These are phyloP conservation scores for Physcia stellaris DNA, from an alignment of 495 filamentous ascomycete genomes.

Conservation along the genomic window DNA sequence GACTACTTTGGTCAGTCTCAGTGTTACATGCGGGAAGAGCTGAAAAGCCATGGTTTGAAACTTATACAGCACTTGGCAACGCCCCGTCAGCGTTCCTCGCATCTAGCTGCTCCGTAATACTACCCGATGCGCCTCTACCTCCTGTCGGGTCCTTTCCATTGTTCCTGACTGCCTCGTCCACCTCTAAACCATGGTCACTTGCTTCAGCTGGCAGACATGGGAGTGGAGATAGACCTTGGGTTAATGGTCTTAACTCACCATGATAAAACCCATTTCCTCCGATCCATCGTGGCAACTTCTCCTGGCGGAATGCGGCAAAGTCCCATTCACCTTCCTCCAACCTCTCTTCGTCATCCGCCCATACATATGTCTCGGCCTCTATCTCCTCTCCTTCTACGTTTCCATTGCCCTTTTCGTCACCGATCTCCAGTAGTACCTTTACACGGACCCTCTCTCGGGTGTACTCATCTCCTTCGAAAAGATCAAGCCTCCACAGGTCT, in stretches of 20 bases:
- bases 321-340: conserved; percentile 73
- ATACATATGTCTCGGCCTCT: conserved; percentile 69
- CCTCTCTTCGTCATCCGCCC: conserved; percentile 25
- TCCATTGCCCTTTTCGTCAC: conserved; percentile 23
- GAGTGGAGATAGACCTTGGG: too few species aligned
- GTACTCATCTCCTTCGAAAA: conserved; percentile 74
- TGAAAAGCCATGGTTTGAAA: too few species aligned
- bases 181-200: conserved; percentile 5
- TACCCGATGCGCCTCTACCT: conserved; percentile 9
- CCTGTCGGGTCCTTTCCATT: conserved; percentile 10
- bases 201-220: too few species aligned
- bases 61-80: conserved; percentile 20
- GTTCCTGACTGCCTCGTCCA: conserved; percentile 12
- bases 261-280: conserved; percentile 21
- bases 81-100: conserved; percentile 14
- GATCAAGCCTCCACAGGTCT: conserved; percentile 64
- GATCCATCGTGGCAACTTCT: conserved; percentile 50
- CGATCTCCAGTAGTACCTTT: conserved; percentile 32
- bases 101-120: conserved; percentile 7
- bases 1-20: too few species aligned
- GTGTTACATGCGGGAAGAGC: too few species aligned
- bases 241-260: conserved; percentile 4
- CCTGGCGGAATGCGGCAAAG: conserved; percentile 54
- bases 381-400: conserved; percentile 40
- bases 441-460: conserved; percentile 45